Evolutionary conservation across 768 basidiomycete species (phyloP).

Genomic region (Agaricus blazei): DNA sequence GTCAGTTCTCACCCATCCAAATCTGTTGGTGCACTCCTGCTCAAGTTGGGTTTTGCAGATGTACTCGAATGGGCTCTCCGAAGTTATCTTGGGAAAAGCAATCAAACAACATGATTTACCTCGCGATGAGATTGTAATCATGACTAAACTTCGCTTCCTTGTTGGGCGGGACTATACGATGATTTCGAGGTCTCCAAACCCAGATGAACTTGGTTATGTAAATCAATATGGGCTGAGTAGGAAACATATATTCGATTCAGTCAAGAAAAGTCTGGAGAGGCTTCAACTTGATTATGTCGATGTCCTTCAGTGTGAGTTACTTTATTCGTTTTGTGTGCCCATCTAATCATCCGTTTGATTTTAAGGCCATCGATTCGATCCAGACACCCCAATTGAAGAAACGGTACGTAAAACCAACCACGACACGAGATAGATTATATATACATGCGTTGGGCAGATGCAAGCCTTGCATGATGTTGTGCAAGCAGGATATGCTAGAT

Average conservation of each 20-base stretch:
- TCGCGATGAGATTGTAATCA: slow-evolving; percentile 73
- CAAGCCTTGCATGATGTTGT: slow-evolving; percentile 65
- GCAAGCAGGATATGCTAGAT: slow-evolving; percentile 55
- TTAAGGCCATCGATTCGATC: slow-evolving; percentile 50
- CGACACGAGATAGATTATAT: not conserved
- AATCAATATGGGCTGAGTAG: slow-evolving; percentile 46
- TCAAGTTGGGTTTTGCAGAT: slow-evolving; percentile 26
- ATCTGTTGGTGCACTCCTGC: not conserved
- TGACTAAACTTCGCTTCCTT: slow-evolving; percentile 54
- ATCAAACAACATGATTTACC: slow-evolving; percentile 63
- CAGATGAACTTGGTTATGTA: slow-evolving; percentile 41
- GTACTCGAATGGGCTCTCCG: slow-evolving; percentile 64
- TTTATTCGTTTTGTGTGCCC: slow-evolving; percentile 10
- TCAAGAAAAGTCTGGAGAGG: slow-evolving; percentile 56
- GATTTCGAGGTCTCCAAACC: slow-evolving; percentile 5
- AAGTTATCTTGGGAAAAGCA: slow-evolving; percentile 64
- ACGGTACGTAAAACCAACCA: slow-evolving; percentile 26
- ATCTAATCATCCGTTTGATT: slow-evolving; percentile 20
- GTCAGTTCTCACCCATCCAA: slow-evolving; percentile 16
- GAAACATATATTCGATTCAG: slow-evolving; percentile 70
- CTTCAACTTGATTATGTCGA: slow-evolving; percentile 77
- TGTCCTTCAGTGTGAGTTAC: slow-evolving; percentile 55
- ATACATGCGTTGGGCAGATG: slow-evolving; percentile 35
- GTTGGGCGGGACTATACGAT: slow-evolving; percentile 20
- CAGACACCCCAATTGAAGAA: slow-evolving; percentile 53